phyloP scores from a whole-genome alignment of 2,329 filamentous ascomycete genomes.

The Ascochyta fabae region DNA sequence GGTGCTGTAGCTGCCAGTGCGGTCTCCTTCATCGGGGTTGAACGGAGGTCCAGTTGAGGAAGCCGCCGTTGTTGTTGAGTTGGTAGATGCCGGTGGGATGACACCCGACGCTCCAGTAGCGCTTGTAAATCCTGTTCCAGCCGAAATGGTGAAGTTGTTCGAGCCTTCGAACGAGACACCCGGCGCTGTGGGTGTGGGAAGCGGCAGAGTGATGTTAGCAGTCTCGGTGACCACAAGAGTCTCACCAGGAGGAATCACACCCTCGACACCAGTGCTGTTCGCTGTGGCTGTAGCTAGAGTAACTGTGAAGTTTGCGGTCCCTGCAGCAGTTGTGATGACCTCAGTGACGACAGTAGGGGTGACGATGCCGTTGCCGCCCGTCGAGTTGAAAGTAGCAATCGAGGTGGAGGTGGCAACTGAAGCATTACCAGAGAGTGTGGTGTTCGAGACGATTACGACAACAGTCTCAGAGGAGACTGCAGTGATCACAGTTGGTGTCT shows the following conservation, averaged over 20 bases:
- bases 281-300: constrained; percentile 5
- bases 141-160: constrained; percentile 14
- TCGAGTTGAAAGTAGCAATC: constrained; percentile 11
- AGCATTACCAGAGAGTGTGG: constrained; percentile 11
- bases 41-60: not conserved
- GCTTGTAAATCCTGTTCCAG: constrained; percentile 1
- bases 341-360: constrained; percentile 13
- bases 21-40: not conserved
- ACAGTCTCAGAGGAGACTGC: constrained; percentile 9
- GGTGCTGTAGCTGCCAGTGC: not conserved
- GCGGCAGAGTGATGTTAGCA: constrained; percentile 1
- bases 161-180: constrained; percentile 8
- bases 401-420: constrained; percentile 2
- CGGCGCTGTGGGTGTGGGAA: not conserved
- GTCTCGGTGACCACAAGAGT: constrained; percentile 3
- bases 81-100: constrained; percentile 5
- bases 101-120: constrained; percentile 1
- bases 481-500: constrained; percentile 13
- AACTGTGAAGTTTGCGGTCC: constrained; percentile 9
- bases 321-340: constrained; percentile 6
- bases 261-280: constrained; percentile 15
- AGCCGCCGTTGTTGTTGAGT: not conserved
- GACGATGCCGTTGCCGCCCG: constrained; percentile 11
- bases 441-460: constrained; percentile 9
- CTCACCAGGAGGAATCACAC: constrained; percentile 16